Evolutionary conservation across 805 yeast genomes (phyloP), one percentile per base, ranked within the genome.

Genomic region (Candida pseudoglaebosa): DNA sequence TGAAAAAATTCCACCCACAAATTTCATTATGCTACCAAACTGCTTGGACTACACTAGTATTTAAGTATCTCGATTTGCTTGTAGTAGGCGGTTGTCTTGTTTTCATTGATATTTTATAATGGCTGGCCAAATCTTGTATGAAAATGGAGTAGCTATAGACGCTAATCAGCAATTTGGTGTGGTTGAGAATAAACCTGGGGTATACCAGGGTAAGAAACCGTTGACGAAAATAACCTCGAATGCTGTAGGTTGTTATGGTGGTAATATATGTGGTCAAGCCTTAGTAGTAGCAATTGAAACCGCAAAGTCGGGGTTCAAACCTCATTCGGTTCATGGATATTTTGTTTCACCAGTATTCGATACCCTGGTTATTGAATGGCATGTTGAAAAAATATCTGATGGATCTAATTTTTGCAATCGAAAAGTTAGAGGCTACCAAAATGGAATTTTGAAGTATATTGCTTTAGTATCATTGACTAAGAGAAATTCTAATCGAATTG

Each of bases 391-490:
- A 14, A 52, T 59, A 5, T 57, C 65, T 37, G 56, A 57, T 39
- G 73, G 73, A 1, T 62, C 55, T 18, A 64, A 46, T 36, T 68
- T 67, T 42, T 54, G 59, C 37, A 65, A 59, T 42, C 49, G 70
- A 16, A 46, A 48, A 12, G 45, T 65, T 5, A 44, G 49, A 13
- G 72, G 56, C 1, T 22, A 32, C 14, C 67, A 59, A 42, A 36
- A 51, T 8, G 64, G 58, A 4, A 46, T 47, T n/a, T 43, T 57
- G 16, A 52, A 39, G 40, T 56, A 46, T 35, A 43, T 53, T 18
- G 63, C 65, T 26, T 59, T 58, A 19, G 43, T 64, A 4, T 65
- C 71, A 4, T 53, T 67, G 32, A 60, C 72, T 9, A 46, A 44
- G 18, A 55, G 50, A 35, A 67, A 68, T 44, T 58, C 65, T 1